Evolutionary conservation across 73 alveolate species (phyloP).

Genomic region (Diophrys sp.): DNA sequence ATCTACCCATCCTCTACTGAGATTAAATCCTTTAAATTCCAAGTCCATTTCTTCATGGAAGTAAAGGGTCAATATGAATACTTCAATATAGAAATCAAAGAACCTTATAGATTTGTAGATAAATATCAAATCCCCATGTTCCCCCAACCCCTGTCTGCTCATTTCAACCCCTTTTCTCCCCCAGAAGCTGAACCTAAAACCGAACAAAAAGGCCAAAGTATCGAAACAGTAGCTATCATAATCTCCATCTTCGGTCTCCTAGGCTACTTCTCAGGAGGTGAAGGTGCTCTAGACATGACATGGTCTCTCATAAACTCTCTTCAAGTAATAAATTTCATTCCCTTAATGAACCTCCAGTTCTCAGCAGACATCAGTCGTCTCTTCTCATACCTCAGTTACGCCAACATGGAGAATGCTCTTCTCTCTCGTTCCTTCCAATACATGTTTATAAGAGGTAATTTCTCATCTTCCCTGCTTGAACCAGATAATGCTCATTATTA

Average conservation of each 20-base stretch:
- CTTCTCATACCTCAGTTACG: neutral
- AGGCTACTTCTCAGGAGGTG: neutral
- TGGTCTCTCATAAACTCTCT: neutral
- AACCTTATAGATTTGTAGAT: neutral
- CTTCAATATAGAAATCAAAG: neutral
- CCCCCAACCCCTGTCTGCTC: neutral
- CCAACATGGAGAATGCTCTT: neutral
- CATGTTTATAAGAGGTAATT: neutral
- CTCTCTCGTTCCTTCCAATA: too few species aligned
- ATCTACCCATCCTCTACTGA: neutral
- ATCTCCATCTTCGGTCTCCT: neutral
- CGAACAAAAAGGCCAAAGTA: neutral
- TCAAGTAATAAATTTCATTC: neutral
- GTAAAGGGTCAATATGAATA: neutral
- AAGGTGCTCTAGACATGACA: neutral
- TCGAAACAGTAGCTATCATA: neutral
- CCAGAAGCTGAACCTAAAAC: neutral
- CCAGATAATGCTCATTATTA: slow-evolving; percentile 4
- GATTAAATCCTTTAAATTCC: too few species aligned
- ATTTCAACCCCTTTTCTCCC: neutral
- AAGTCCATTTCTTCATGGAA: neutral
- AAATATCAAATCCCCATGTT: neutral
- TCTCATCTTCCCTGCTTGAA: neutral
- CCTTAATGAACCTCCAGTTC: neutral
- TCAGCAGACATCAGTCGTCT: neutral